Conservation (phyloP, 257 asterid genomes). For the Fraxinus americana region DNA sequence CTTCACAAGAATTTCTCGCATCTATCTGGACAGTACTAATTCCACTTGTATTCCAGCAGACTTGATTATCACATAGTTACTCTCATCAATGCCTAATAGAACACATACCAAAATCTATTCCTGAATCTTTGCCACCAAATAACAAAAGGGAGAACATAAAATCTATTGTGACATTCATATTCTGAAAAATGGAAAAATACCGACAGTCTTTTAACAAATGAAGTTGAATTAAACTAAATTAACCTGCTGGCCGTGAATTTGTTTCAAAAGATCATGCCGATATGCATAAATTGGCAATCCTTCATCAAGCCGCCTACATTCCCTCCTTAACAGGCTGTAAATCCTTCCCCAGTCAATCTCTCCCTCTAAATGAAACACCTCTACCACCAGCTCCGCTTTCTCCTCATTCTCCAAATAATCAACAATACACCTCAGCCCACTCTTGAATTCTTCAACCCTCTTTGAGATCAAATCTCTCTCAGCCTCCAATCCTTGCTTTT, state of each 20-base stretch:
- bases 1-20: not conserved
- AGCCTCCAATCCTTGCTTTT: slow-evolving; percentile 39
- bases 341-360: slow-evolving; percentile 62
- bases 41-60: not conserved
- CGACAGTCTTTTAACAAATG: not conserved
- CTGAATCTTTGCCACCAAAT: slow-evolving; percentile 5
- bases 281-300: slow-evolving; percentile 80
- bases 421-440: slow-evolving; percentile 50
- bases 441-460: slow-evolving; percentile 65
- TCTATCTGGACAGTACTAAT: not conserved
- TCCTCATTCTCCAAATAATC: slow-evolving; percentile 50
- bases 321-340: slow-evolving; percentile 67
- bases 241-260: slow-evolving; percentile 70
- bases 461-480: slow-evolving; percentile 54
- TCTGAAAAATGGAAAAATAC: not conserved
- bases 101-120: not conserved
- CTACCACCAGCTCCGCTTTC: slow-evolving; percentile 20
- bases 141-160: not conserved
- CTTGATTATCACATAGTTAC: not conserved
- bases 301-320: slow-evolving; percentile 73
- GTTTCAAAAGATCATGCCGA: slow-evolving; percentile 52
- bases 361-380: slow-evolving; percentile 42
- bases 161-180: not conserved
- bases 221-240: not conserved
- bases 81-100: slow-evolving; percentile 12